Evolutionary conservation across 441 rosid species (phyloP).

Genomic region (Erysimum pusillum): DNA sequence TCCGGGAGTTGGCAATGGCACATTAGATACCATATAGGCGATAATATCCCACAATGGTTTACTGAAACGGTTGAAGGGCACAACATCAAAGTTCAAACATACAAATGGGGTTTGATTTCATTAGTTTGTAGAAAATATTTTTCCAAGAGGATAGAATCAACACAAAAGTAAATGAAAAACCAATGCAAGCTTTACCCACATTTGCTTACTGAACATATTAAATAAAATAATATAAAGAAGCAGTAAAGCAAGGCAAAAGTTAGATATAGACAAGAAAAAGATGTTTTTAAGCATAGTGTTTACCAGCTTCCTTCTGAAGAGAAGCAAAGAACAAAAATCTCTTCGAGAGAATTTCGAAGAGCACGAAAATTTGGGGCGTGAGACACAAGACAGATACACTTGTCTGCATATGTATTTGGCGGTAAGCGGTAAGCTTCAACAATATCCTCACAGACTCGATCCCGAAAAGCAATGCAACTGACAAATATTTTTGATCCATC

Average conservation of each 20-base stretch:
- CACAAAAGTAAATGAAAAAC: slow-evolving; percentile 13
- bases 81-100: slow-evolving; percentile 51
- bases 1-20: slow-evolving; percentile 96
- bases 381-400: slow-evolving; percentile 94
- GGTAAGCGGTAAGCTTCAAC: slow-evolving; percentile 90
- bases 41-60: slow-evolving; percentile 95
- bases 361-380: slow-evolving; percentile 84
- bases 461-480: slow-evolving; percentile 93
- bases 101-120: slow-evolving; percentile 27
- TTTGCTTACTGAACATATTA: slow-evolving; percentile 12
- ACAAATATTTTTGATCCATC: slow-evolving; percentile 97
- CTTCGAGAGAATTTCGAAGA: slow-evolving; percentile 86
- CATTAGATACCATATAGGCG: slow-evolving; percentile 75
- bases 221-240: slow-evolving; percentile 5
- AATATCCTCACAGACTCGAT: slow-evolving; percentile 95
- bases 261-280: background rate
- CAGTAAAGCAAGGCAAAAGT: background rate
- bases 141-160: slow-evolving; percentile 25
- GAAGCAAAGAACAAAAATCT: slow-evolving; percentile 89
- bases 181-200: slow-evolving; percentile 16
- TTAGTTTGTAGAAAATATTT: slow-evolving; percentile 25
- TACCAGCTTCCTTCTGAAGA: slow-evolving; percentile 89
- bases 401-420: slow-evolving; percentile 87
- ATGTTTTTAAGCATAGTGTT: slow-evolving; percentile 26
- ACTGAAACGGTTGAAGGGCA: slow-evolving; percentile 69